Evolutionary conservation across 768 basidiomycete genomes (phyloP).

Genomic region (Tephrocybe sp.): DNA sequence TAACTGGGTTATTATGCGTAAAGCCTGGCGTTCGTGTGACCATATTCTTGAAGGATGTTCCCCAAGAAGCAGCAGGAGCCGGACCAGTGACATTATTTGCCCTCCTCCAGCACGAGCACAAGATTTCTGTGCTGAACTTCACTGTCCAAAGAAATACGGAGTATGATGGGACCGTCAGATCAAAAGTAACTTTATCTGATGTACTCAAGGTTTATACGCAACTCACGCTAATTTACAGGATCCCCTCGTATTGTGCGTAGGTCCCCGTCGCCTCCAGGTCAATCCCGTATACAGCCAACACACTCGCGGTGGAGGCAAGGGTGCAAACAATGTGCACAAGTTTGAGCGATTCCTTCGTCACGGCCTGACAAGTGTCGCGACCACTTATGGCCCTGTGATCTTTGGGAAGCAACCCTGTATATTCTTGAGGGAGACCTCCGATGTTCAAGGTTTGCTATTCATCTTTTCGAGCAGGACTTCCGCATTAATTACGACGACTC

Average conservation of each 20-base stretch:
- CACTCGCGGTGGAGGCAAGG: conserved; percentile 85
- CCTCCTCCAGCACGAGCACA: conserved; percentile 94
- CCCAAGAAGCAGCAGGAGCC: conserved; percentile 50
- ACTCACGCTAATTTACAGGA: conserved; percentile 52
- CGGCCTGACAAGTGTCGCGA: conserved; percentile 79
- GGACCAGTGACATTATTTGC: conserved; percentile 72
- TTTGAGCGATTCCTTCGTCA: conserved; percentile 89
- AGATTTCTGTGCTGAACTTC: conserved; percentile 90
- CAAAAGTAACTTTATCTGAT: conserved; percentile 60
- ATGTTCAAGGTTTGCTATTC: conserved; percentile 55
- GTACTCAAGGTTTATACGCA: background rate
- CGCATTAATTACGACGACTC: conserved; percentile 6
- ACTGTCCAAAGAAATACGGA: conserved; percentile 95
- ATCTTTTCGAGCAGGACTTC: background rate
- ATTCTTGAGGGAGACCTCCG: conserved; percentile 68
- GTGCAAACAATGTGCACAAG: conserved; percentile 96
- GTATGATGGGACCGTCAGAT: conserved; percentile 82
- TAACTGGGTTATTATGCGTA: background rate
- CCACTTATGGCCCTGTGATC: conserved; percentile 83
- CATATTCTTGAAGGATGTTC: conserved; percentile 73
- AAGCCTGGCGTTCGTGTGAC: conserved; percentile 86
- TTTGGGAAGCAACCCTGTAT: conserved; percentile 86
- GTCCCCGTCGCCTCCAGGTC: conserved; percentile 80
- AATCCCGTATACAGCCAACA: conserved; percentile 94
- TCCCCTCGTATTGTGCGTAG: conserved; percentile 84